Evolutionary conservation across 176 grass and related monocot species (phyloP), one percentile per base, ranked within the genome.

Genomic region (Echinochloa phyllopogon): DNA sequence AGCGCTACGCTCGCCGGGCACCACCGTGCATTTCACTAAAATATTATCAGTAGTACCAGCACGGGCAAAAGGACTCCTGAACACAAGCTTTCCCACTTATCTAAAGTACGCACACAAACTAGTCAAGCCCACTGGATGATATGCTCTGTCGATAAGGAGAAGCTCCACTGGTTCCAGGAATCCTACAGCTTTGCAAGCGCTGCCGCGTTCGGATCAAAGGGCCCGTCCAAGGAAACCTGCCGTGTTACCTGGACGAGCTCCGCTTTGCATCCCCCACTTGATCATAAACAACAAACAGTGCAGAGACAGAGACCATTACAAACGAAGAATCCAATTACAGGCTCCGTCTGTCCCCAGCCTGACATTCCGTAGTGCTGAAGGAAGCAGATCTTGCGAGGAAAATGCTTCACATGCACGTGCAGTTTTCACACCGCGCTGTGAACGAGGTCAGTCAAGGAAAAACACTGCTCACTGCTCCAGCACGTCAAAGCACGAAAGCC

Each of bases 311-410:
- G 65, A 52, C 64, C 50, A 41, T 53, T 52, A 50, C 12, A 0
- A 16, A 11, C 29, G 78, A 23, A 14, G 29, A 67, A 52, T 80
- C 62, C 78, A 67, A 40, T 3, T 0, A n/a, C 45, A 4, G 10
- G 41, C 0, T n/a, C n/a, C 25, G 27, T 50, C 63, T 61, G 69
- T 11, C 13, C 37, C 59, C 59, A 37, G 16, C 21, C 66, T 67
- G 67, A 68, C 75, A 79, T 89, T 74, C 87, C 87, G 69, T 68
- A 10, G 58, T 21, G 68, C 14, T 4, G 75, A 89, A 89, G 87
- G 10, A 84, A 78, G 57, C 24, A 40, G 56, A 56, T 56, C 58
- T 60, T 3, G 29, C 75, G 75, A 65, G 7, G 74, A 84, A 88
- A 73, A 84, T 74, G 57, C 56, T 8, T 36, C 44, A 10, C 23